phyloP scores from a whole-genome alignment of 192 early-diverging fungal species.

The Piromyces sp. region DNA sequence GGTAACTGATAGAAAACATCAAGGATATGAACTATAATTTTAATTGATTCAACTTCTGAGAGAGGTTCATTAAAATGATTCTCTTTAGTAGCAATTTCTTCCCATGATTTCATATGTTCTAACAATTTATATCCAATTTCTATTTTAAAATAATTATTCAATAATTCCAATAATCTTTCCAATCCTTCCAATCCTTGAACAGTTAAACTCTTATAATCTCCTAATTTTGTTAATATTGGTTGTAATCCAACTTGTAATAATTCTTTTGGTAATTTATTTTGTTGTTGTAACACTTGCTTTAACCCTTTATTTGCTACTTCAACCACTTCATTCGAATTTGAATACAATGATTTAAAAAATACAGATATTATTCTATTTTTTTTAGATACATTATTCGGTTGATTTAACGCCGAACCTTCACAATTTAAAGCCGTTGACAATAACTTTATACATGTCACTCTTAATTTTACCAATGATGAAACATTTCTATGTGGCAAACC shows the following conservation, averaged over 20 bases:
- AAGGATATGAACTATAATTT: conserved; percentile 84
- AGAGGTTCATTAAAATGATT: conserved; percentile 64
- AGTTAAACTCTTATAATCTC: conserved; percentile 83
- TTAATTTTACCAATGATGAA: conserved; percentile 62
- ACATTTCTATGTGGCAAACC: conserved; percentile 64
- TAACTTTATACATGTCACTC: conserved; percentile 92
- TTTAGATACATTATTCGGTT: conserved; percentile 51
- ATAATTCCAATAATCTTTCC: conserved; percentile 73
- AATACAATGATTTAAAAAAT: conserved; percentile 97
- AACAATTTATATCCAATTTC: conserved; percentile 96
- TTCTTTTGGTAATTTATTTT: conserved; percentile 85
- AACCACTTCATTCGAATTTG: conserved; percentile 84
- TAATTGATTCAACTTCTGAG: conserved; percentile 81
- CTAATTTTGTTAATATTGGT: conserved; percentile 86
- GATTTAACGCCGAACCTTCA: conserved; percentile 49
- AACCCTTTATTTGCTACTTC: conserved; percentile 84
- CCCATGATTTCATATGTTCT: conserved; percentile 89
- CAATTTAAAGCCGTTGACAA: conserved; percentile 85
- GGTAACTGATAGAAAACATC: conserved; percentile 88
- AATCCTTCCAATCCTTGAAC: conserved; percentile 86
- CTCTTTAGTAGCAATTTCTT: conserved; percentile 64
- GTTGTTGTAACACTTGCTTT: conserved; percentile 54
- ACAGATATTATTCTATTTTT: conserved; percentile 83
- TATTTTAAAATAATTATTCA: conserved; percentile 96
- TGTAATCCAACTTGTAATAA: conserved; percentile 85